Conservation (phyloP, 257 asterid species). For the Gynochthodes officinalis region DNA sequence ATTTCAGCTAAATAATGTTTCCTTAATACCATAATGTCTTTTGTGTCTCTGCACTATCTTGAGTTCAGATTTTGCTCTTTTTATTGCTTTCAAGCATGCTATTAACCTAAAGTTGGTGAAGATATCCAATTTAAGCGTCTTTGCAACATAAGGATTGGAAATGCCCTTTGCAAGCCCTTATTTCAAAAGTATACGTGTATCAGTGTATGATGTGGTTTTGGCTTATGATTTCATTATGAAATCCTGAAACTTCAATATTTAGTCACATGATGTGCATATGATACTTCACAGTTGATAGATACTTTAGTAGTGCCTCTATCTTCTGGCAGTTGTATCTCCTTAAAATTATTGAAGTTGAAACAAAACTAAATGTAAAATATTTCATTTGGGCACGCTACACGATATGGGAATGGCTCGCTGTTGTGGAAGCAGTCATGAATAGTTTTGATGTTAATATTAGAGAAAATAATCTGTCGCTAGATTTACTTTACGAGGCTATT, state of each 20-base stretch:
- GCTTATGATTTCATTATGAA: background rate
- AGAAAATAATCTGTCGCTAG: background rate
- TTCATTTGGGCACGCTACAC: background rate
- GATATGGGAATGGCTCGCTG: background rate
- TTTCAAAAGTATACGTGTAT: background rate
- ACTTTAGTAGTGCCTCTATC: too few species aligned
- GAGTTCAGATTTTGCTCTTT: background rate
- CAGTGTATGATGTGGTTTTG: background rate
- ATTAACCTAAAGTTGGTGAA: background rate
- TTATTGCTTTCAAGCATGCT: background rate
- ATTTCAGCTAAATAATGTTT: background rate
- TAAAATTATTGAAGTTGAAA: background rate
- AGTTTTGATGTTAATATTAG: background rate
- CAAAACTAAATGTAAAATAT: background rate
- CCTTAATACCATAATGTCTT: background rate
- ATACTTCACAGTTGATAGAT: too few species aligned
- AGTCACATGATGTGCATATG: background rate
- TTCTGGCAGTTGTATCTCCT: constrained; percentile 5
- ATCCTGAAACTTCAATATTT: background rate
- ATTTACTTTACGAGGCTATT: background rate
- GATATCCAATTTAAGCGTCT: background rate
- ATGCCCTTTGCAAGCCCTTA: background rate
- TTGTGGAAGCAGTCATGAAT: background rate
- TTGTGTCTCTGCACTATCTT: background rate
- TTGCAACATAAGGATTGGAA: background rate